Conservation (phyloP, 768 basidiomycete species). For the Clavulina sp. region DNA sequence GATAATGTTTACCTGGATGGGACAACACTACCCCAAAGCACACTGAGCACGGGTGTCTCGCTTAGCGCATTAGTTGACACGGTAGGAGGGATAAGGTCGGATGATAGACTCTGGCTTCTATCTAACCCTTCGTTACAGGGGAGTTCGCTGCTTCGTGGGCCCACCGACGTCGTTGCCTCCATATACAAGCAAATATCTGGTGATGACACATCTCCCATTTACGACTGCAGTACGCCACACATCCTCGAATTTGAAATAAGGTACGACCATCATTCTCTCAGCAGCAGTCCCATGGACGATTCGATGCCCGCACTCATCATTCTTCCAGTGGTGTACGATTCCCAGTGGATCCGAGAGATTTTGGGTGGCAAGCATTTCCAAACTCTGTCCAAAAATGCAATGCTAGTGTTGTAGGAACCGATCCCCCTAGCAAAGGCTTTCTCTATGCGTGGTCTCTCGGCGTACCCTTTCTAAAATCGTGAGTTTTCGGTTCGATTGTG, state of each 20-base stretch:
- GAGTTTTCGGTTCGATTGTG: constrained; percentile 13
- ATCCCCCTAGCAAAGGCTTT: constrained; percentile 37
- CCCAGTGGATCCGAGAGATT: constrained; percentile 61
- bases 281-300: too few species aligned
- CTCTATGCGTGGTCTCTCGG: constrained; percentile 66
- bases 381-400: constrained; percentile 28
- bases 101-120: neutral
- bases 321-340: constrained; percentile 34
- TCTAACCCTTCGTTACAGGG: constrained; percentile 27
- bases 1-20: constrained; percentile 62
- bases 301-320: too few species aligned
- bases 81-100: constrained; percentile 22
- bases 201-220: constrained; percentile 20
- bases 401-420: constrained; percentile 42
- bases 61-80: constrained; percentile 59
- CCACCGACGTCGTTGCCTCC: constrained; percentile 37
- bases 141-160: constrained; percentile 61
- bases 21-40: constrained; percentile 32
- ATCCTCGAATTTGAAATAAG: constrained; percentile 50
- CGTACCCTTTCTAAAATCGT: constrained; percentile 62
- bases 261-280: neutral
- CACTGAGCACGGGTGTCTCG: constrained; percentile 27
- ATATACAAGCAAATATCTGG: constrained; percentile 21
- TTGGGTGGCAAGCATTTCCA: constrained; percentile 27
- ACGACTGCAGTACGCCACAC: constrained; percentile 44